Conservation (phyloP, 2,329 filamentous ascomycete genomes). For the Tympanopsis confertula region DNA sequence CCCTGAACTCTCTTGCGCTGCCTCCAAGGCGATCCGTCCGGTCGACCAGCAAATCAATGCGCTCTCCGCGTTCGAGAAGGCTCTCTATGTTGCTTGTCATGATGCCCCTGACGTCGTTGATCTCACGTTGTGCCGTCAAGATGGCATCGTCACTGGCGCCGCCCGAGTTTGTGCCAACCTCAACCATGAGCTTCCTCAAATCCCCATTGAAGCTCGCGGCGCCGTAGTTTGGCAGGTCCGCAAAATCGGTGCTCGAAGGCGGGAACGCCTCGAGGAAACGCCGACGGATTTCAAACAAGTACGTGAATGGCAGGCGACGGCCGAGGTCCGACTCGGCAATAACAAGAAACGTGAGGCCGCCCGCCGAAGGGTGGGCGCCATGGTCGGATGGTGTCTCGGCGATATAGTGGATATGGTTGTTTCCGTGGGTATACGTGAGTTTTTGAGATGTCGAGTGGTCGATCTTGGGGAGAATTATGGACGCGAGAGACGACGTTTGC, state of each 20-base stretch:
- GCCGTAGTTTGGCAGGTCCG: constrained; percentile 75
- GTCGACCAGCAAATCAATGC: constrained; percentile 86
- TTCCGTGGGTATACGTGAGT: constrained; percentile 85
- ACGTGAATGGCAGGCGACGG: constrained; percentile 84
- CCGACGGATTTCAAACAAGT: constrained; percentile 79
- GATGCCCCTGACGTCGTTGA: constrained; percentile 82
- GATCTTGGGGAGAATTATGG: constrained; percentile 91
- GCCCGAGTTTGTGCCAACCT: constrained; percentile 71
- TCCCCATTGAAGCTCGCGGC: constrained; percentile 76
- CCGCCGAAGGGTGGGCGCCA: constrained; percentile 45
- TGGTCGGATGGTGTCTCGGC: constrained; percentile 67
- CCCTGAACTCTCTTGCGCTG: constrained; percentile 78
- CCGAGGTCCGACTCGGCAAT: constrained; percentile 72
- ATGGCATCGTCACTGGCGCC: constrained; percentile 72
- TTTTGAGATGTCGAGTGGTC: constrained; percentile 70
- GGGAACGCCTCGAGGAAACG: constrained; percentile 69
- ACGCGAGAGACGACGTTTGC: constrained; percentile 76
- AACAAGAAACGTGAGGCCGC: constrained; percentile 83
- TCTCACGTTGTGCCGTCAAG: constrained; percentile 72
- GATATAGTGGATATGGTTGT: constrained; percentile 91
- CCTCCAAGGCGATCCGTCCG: constrained; percentile 90
- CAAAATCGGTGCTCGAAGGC: constrained; percentile 58
- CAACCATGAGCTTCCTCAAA: constrained; percentile 67
- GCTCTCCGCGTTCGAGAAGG: constrained; percentile 77
- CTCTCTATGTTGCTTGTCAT: constrained; percentile 95